phyloP scores from a whole-genome alignment of 768 basidiomycete species.

The Solioccasus polychromus region DNA sequence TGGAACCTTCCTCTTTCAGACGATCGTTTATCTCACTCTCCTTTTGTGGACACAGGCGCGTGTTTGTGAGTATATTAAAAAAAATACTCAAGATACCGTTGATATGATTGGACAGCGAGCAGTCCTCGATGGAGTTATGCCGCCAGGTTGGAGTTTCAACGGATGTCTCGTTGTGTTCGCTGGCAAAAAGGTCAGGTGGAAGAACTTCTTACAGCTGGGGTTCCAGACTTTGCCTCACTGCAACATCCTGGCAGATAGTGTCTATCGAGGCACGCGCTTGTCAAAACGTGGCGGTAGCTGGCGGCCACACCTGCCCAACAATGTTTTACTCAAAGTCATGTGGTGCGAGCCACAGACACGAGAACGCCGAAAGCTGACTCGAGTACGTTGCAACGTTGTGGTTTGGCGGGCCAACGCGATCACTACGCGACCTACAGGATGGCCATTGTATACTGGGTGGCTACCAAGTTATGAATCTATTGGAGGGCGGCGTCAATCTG shows the following conservation, averaged over 20 bases:
- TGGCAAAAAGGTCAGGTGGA: no score
- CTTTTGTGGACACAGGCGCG: constrained; percentile 8
- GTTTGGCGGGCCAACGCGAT: background rate
- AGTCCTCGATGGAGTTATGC: constrained; percentile 15
- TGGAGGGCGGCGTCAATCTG: constrained; percentile 1
- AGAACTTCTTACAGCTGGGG: no score
- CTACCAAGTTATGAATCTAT: constrained; percentile 1
- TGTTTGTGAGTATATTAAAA: constrained; percentile 4
- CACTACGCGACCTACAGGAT: constrained; percentile 17
- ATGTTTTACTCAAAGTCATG: background rate
- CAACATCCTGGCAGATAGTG: background rate
- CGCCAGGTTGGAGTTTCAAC: no score
- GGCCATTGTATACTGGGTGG: constrained; percentile 1
- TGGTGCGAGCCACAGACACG: constrained; percentile 1
- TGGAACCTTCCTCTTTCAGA: constrained; percentile 25
- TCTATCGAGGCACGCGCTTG: no score
- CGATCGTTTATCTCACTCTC: constrained; percentile 16
- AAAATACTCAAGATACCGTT: no score
- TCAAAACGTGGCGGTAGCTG: no score
- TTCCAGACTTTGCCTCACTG: no score
- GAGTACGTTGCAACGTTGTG: background rate
- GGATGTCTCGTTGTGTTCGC: no score
- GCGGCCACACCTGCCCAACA: constrained; percentile 2
- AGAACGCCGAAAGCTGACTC: constrained; percentile 1
- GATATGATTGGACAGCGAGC: no score